Conservation (phyloP, 2,329 filamentous ascomycete genomes). For the Cryoendolithus antarcticus region DNA sequence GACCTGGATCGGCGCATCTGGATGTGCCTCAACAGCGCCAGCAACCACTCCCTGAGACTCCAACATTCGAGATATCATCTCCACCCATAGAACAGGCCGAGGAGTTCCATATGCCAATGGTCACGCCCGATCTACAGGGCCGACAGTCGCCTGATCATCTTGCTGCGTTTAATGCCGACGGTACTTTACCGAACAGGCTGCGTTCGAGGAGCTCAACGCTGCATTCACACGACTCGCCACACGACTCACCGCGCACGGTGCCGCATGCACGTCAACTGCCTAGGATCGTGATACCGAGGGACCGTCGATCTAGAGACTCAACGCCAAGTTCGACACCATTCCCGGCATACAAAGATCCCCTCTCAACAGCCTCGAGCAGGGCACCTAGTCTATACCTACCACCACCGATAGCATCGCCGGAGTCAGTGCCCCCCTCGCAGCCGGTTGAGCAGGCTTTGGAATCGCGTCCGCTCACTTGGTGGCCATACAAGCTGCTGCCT, state of each 20-base stretch:
- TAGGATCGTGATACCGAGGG: constrained; percentile 29
- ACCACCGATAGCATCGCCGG: constrained; percentile 36
- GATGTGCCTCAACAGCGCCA: too few species aligned
- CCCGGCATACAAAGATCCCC: constrained; percentile 47
- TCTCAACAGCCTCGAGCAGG: constrained; percentile 32
- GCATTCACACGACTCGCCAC: constrained; percentile 3
- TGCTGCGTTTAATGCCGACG: too few species aligned
- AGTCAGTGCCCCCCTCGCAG: constrained; percentile 28
- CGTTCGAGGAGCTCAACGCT: too few species aligned
- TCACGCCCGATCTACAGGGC: too few species aligned
- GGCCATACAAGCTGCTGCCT: constrained; percentile 66
- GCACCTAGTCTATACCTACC: constrained; percentile 47
- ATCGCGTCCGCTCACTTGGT: constrained; percentile 31
- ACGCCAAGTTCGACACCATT: constrained; percentile 48
- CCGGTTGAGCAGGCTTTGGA: constrained; percentile 13
- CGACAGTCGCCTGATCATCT: too few species aligned
- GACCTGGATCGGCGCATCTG: too few species aligned
- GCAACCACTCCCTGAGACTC: too few species aligned
- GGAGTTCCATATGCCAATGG: too few species aligned
- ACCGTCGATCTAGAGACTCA: constrained; percentile 19
- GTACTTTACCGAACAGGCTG: too few species aligned
- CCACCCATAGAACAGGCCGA: too few species aligned
- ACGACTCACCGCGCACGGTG: constrained; percentile 14
- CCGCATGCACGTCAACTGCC: constrained; percentile 25
- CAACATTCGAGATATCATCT: too few species aligned